These are phyloP conservation scores for Curvularia lunata DNA, from an alignment of 2,329 filamentous ascomycete species.

Conservation along the genomic window DNA sequence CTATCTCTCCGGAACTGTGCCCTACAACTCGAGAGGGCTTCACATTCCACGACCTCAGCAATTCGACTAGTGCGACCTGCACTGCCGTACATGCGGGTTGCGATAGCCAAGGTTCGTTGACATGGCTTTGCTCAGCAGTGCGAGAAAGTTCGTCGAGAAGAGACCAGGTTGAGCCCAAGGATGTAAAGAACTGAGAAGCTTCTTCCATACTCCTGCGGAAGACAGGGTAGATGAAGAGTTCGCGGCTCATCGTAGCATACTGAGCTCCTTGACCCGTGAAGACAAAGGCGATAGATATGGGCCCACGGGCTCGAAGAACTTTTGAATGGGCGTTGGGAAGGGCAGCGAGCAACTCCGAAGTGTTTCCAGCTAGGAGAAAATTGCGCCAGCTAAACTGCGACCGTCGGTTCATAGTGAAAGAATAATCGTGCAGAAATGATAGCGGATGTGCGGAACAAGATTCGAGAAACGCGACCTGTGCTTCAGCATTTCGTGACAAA, in stretches of 20 bases:
- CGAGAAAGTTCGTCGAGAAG: slow-evolving; percentile 21
- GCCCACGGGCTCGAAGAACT: background rate
- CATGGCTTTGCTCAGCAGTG: background rate
- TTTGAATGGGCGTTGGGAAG: background rate
- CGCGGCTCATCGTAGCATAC: slow-evolving; percentile 24
- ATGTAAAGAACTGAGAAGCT: background rate
- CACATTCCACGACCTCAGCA: slow-evolving; percentile 38
- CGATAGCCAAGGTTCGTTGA: slow-evolving; percentile 29
- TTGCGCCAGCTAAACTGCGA: background rate
- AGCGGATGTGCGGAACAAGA: background rate
- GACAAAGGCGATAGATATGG: background rate
- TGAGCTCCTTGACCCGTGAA: slow-evolving; percentile 30
- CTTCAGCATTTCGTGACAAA: background rate
- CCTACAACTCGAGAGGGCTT: slow-evolving; percentile 47
- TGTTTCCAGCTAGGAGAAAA: background rate
- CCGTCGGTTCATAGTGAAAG: slow-evolving; percentile 1
- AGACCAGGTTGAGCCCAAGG: slow-evolving; percentile 15
- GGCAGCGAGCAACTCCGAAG: background rate
- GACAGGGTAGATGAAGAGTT: slow-evolving; percentile 9
- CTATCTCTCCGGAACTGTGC: slow-evolving; percentile 53
- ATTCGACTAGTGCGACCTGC: slow-evolving; percentile 43
- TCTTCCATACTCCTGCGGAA: background rate
- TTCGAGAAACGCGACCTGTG: background rate
- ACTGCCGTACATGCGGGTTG: slow-evolving; percentile 49
- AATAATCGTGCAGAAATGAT: background rate